Percentiles rank a stretch among this genome's conserved stretches.
Conservation (phyloP, 768 basidiomycete genomes). For the Pleurotus sapidus region DNA sequence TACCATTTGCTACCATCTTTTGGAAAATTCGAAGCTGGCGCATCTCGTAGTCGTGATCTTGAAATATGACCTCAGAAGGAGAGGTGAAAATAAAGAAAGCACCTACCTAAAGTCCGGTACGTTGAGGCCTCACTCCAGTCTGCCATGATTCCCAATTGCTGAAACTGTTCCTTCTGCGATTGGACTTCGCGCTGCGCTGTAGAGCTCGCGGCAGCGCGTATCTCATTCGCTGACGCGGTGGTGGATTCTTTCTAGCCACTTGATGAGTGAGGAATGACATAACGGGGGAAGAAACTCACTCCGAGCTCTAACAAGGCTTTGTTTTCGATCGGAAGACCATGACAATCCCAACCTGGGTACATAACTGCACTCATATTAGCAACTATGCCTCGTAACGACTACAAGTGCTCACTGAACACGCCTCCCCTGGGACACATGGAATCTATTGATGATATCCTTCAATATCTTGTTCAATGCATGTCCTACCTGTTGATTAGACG, state of each 20-base stretch:
- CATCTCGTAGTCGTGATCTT: constrained; percentile 87
- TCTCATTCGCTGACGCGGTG: constrained; percentile 50
- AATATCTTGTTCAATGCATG: constrained; percentile 95
- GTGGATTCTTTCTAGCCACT: constrained; percentile 49
- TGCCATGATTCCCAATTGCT: constrained; percentile 86
- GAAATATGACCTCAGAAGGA: not conserved
- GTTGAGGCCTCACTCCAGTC: constrained; percentile 74
- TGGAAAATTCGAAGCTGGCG: constrained; percentile 84
- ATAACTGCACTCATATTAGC: constrained; percentile 52
- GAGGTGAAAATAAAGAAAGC: not conserved
- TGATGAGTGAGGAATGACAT: not conserved
- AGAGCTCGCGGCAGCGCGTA: constrained; percentile 67
- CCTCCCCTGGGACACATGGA: constrained; percentile 72
- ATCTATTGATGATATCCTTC: constrained; percentile 95
- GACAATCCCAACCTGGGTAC: constrained; percentile 97
- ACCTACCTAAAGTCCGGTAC: constrained; percentile 82
- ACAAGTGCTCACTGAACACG: constrained; percentile 68
- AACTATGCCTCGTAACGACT: not conserved
- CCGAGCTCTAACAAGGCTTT: constrained; percentile 81
- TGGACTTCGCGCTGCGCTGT: constrained; percentile 75
- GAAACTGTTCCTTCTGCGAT: constrained; percentile 77
- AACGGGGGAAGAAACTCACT: constrained; percentile 33
- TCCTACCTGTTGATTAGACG: constrained; percentile 42
- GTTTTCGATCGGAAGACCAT: constrained; percentile 95
- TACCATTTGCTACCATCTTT: constrained; percentile 84